Percentiles rank a stretch among this genome's conserved stretches.
Evolutionary conservation across 2,329 filamentous ascomycete species (phyloP).

Genomic region (Arthrobotrys sinensis): DNA sequence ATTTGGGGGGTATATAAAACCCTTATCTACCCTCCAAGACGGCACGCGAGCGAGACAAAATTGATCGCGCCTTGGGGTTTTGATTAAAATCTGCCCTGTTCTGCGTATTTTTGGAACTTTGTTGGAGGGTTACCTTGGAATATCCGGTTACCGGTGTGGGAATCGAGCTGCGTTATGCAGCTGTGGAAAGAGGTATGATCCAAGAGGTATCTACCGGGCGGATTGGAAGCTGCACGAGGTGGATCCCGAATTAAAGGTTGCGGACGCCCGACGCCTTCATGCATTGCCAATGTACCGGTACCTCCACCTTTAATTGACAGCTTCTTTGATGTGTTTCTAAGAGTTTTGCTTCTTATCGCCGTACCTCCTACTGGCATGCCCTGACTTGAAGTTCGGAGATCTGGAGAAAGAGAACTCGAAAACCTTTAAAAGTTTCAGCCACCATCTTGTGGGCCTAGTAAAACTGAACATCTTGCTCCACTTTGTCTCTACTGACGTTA

Average conservation of each 20-base stretch:
- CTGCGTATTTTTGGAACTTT: constrained; percentile 8
- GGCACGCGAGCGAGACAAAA: constrained; percentile 13
- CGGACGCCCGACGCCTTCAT: constrained; percentile 4
- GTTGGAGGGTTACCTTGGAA: not conserved
- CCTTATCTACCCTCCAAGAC: constrained; percentile 22
- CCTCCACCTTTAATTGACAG: not conserved
- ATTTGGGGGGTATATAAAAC: constrained; percentile 3
- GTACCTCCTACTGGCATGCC: not conserved
- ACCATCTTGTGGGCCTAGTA: constrained; percentile 5
- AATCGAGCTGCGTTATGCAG: not conserved
- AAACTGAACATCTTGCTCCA: constrained; percentile 12
- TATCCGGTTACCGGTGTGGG: constrained; percentile 17
- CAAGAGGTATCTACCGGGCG: constrained; percentile 5
- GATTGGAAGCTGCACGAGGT: not conserved
- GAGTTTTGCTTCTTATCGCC: constrained; percentile 24
- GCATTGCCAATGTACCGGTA: constrained; percentile 25
- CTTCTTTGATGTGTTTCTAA: not conserved
- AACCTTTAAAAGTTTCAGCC: constrained; percentile 20
- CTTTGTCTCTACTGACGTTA: constrained; percentile 24
- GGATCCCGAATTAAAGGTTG: constrained; percentile 11
- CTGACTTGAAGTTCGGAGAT: constrained; percentile 6
- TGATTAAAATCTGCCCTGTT: constrained; percentile 10
- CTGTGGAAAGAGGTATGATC: constrained; percentile 10
- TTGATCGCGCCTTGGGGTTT: not conserved
- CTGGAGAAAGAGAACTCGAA: constrained; percentile 20